Conservation (phyloP, 345 rosid genomes). For the Xanthoceras sorbifolium region DNA sequence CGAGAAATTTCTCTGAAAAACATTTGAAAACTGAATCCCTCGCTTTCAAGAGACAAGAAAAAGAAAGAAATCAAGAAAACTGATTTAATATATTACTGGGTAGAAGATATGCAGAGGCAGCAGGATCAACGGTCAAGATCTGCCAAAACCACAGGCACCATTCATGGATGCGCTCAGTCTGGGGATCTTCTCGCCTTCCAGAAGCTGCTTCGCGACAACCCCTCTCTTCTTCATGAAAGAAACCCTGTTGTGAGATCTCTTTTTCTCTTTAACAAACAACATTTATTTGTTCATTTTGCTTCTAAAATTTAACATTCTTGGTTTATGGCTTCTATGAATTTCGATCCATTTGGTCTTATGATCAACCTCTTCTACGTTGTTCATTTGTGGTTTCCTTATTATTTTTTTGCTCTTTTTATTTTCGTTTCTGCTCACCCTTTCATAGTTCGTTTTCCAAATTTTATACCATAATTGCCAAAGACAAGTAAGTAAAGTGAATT, state of each 20-base stretch:
- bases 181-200: slow-evolving; percentile 76
- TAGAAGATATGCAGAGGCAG: slow-evolving; percentile 48
- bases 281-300: too few relatives aligned
- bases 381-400: neutral
- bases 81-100: neutral
- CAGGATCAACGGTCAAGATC: slow-evolving; percentile 71
- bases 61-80: neutral
- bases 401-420: neutral
- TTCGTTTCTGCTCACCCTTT: neutral
- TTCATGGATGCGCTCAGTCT: slow-evolving; percentile 83
- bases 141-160: slow-evolving; percentile 66
- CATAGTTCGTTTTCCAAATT: neutral
- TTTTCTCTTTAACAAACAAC: neutral
- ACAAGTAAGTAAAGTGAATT: neutral
- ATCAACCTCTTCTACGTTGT: neutral
- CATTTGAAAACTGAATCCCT: neutral
- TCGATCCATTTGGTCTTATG: slow-evolving; percentile 15
- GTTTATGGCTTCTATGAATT: neutral
- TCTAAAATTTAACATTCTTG: neutral
- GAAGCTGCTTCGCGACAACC: slow-evolving; percentile 64
- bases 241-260: slow-evolving; percentile 76
- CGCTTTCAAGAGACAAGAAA: slow-evolving; percentile 1
- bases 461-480: neutral
- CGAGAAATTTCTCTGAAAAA: slow-evolving; percentile 11
- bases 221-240: slow-evolving; percentile 81